phyloP scores from a whole-genome alignment of 495 filamentous ascomycete genomes.

The Neurospora sp. region DNA sequence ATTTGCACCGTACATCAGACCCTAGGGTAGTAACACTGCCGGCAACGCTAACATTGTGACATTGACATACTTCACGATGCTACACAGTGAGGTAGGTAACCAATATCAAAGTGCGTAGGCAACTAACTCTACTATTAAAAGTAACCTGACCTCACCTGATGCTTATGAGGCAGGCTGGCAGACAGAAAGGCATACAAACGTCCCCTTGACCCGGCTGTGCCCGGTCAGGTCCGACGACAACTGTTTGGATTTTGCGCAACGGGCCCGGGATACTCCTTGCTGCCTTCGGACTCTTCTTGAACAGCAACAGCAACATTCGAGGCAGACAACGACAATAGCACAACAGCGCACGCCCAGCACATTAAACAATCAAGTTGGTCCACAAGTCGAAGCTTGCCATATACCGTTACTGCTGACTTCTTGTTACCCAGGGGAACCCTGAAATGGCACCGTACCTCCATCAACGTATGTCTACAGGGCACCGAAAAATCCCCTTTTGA shows the following conservation, averaged over 20 bases:
- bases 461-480: background rate
- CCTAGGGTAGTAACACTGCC: background rate
- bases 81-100: background rate
- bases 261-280: background rate
- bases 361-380: background rate
- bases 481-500: background rate
- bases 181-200: background rate
- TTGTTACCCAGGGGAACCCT: background rate
- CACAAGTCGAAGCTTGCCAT: background rate
- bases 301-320: background rate
- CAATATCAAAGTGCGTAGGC: background rate
- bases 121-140: background rate
- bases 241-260: background rate
- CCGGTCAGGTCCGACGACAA: background rate
- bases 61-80: background rate
- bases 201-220: background rate
- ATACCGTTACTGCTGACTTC: background rate
- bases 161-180: background rate
- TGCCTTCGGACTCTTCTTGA: background rate
- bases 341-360: background rate
- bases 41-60: background rate
- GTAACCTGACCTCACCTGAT: background rate
- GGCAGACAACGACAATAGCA: background rate
- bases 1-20: background rate
- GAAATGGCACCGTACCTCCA: background rate